Conservation (phyloP, 805 yeast species). For the Myxozyma neglecta region DNA sequence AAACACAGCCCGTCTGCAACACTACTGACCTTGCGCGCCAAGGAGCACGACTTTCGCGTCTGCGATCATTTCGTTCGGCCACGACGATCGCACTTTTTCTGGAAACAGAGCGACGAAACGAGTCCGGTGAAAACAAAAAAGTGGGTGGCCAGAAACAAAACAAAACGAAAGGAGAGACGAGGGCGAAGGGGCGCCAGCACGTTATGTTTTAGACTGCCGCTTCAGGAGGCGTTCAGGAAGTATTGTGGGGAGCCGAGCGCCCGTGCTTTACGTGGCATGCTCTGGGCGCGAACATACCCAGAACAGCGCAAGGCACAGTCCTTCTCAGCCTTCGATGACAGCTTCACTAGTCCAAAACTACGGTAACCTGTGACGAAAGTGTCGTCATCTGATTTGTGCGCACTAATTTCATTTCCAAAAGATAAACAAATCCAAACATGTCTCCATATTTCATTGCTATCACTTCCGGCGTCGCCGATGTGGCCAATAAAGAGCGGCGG, state of each 20-base stretch:
- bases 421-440: too few species aligned
- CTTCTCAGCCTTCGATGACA: not conserved
- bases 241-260: not conserved
- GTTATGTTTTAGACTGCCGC: not conserved
- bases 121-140: too few species aligned
- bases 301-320: not conserved
- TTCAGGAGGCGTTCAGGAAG: not conserved
- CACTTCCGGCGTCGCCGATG: too few species aligned
- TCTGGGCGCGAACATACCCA: not conserved
- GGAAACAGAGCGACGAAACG: too few species aligned
- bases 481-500: not conserved
- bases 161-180: not conserved
- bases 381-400: not conserved
- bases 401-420: too few species aligned
- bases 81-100: too few species aligned
- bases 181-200: not conserved
- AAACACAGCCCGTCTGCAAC: not conserved
- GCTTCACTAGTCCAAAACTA: not conserved
- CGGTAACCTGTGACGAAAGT: not conserved
- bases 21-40: conserved; percentile 39
- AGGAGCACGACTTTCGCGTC: conserved; percentile 42
- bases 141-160: not conserved
- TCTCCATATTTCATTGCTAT: too few species aligned
- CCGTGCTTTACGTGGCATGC: not conserved
- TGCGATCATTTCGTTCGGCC: conserved; percentile 34